Evolutionary conservation across 305 asterid genomes (phyloP).

Genomic region (Vinca major): DNA sequence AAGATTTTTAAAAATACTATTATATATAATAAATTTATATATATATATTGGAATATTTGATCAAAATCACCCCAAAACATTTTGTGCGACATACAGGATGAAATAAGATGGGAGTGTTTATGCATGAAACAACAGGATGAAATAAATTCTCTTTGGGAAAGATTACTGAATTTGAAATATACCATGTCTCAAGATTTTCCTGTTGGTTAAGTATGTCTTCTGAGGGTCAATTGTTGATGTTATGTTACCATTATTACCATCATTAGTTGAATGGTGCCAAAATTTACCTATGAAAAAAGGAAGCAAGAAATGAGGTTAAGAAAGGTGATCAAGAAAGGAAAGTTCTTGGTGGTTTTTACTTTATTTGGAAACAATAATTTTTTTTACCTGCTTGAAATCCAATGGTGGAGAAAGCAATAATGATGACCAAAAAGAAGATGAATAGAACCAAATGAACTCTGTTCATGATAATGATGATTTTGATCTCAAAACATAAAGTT

Average conservation of each 20-base stretch:
- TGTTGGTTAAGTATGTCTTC: conserved; percentile 24
- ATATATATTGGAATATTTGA: too few species aligned
- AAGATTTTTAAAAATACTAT: too few species aligned
- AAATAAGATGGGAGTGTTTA: background rate
- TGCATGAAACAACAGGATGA: background rate
- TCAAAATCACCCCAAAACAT: too few species aligned
- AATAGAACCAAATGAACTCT: conserved; percentile 10
- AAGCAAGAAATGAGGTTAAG: conserved; percentile 2
- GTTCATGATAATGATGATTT: conserved; percentile 16
- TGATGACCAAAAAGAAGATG: conserved; percentile 22
- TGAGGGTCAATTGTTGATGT: conserved; percentile 17
- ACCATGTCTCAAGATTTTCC: conserved; percentile 46
- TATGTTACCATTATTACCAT: conserved; percentile 18
- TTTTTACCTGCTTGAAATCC: conserved; percentile 23
- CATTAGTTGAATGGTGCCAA: conserved; percentile 14
- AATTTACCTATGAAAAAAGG: conserved; percentile 20
- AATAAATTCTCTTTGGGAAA: background rate
- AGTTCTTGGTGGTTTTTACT: background rate
- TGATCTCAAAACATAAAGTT: conserved; percentile 6
- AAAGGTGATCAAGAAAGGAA: background rate
- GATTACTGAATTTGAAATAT: background rate
- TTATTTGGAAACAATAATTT: background rate
- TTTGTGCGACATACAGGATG: too few species aligned
- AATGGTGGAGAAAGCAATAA: conserved; percentile 23
- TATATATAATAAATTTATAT: too few species aligned